Base-by-base conservation (phyloP, 2,329 filamentous ascomycete species). In the Fusarium sp. region DNA sequence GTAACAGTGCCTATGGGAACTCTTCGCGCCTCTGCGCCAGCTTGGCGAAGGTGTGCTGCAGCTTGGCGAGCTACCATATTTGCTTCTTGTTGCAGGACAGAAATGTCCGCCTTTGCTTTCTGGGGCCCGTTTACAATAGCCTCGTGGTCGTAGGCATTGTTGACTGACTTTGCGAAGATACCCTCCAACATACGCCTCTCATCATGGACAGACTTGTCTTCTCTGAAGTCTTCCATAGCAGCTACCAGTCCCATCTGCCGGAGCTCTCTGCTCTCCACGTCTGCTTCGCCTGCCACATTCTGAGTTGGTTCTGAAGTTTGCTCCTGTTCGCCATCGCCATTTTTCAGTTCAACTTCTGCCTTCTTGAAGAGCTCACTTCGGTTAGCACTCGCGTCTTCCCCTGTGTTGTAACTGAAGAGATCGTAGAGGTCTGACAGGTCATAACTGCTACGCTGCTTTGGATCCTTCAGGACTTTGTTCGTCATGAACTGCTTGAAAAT, bases 401-500 rank as follows among this genome's bases (percentile, higher is more conserved):
- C 90, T 47, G 92, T 70, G 46, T 80, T 81, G 66, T 83, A 90
- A 22, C 88, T 94, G 81, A 99, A 99, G 0, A 99, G 86, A 79
- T 99, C 95, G 73, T 98, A 94, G 20, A 99, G 83, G 77, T 98
- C 95, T 65, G 92, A 93, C 76, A 97, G 87, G 65, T 97, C 94
- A 80, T 98, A 97, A 0, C 92, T 94, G 72, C 96, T 94, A 27
- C 94, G 91, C 80, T 98, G 95, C 78, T 97, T 97, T 0, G 96
- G 94, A 76, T 99, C 95, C 75, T 93, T 95, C 55, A 99, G 82
- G 11, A 99, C 95, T 81, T 98, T 98, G 83, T 98, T 97, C 7
- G 94, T 96, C 69, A 99, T 86, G 79, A 98, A 98, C 76, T 98
- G 95, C 81, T 99, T 99, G 86, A 97, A 99, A 55, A 99, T 96